phyloP scores from a whole-genome alignment of 208 protist species.

The Acanthamoeba divionensis region DNA sequence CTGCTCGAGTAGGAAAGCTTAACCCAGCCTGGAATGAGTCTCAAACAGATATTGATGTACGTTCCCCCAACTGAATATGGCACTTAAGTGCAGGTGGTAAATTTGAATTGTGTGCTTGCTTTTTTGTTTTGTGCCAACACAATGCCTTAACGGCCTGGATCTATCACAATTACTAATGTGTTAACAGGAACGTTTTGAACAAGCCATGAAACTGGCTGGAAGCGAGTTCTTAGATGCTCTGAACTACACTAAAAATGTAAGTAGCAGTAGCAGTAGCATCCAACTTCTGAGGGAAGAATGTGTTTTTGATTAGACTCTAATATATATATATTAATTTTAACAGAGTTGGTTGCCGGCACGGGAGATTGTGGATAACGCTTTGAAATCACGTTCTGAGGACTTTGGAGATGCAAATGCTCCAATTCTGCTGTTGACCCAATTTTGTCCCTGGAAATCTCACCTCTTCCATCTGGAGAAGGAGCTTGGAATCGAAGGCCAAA shows the following conservation, averaged over 20 bases:
- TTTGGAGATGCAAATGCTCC: too few species aligned
- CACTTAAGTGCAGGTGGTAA: too few species aligned
- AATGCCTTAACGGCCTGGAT: too few species aligned
- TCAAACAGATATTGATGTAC: background rate
- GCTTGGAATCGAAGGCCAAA: background rate
- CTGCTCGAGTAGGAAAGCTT: conserved; percentile 24
- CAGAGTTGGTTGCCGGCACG: conserved; percentile 52
- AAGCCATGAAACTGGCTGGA: conserved; percentile 30
- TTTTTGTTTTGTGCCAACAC: background rate
- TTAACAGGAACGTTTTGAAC: conserved; percentile 34
- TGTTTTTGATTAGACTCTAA: background rate
- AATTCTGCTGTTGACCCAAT: too few species aligned
- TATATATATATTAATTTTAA: background rate
- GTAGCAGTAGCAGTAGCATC: too few species aligned
- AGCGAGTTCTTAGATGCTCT: conserved; percentile 29
- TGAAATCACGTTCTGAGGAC: too few species aligned
- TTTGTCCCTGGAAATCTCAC: conserved; percentile 60
- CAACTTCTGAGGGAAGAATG: too few species aligned
- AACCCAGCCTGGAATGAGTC: conserved; percentile 62
- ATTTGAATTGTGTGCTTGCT: background rate
- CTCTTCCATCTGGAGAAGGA: conserved; percentile 57
- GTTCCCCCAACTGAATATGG: too few species aligned
- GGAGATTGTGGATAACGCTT: conserved; percentile 47
- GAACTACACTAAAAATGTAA: conserved; percentile 7
- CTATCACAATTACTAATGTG: background rate